Evolutionary conservation across 352 stramenopile species (phyloP), one percentile per base, ranked within the genome.

Genomic region (Thalassiosira exigua): DNA sequence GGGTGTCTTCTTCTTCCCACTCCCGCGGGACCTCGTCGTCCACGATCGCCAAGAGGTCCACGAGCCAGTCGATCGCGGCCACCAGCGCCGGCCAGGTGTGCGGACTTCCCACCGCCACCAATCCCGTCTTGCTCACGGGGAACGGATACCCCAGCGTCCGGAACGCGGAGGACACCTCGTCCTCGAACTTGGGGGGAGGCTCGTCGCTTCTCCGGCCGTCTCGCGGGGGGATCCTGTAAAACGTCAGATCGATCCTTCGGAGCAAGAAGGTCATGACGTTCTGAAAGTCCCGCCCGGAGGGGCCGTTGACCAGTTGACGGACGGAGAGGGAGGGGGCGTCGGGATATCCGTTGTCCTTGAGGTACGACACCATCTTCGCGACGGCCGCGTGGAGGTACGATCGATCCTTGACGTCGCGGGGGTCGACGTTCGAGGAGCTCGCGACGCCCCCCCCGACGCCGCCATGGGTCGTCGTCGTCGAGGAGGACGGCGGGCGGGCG

Each of bases 201-300:
- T 82, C 74, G 21, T 69, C 60, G 4, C n/a, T 74, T 0, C 62
- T n/a, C 36, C 36, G 7, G 36, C 36, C 36, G 14, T 7, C 19
- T 36, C 48, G 32, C 14, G 59, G 42, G 21, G 21, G 27, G 48
- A 68, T 58, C 29, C 56, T 64, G 32, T 90, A 78, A 74, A 93
- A 95, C 12, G 89, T 97, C n/a, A 94, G 90, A 79, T 99, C 97
- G 21, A 99, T 79, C 53, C 96, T 87, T 9, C 95, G 90, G 62
- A 99, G 97, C 29, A 99, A 83, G 74, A 99, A 99, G 21, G 95
- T 92, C 59, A 99, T 91, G 66, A 99, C 98, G 75, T 98, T 96
- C 69, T 92, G 92, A 77, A 99, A 99, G 76, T 99, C 97, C 69
- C 98, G 98, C 41, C 96, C 96, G 14, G 96, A 98, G 2, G 97